Conservation (phyloP, 2,329 filamentous ascomycete species). For the Claviceps sorghi region DNA sequence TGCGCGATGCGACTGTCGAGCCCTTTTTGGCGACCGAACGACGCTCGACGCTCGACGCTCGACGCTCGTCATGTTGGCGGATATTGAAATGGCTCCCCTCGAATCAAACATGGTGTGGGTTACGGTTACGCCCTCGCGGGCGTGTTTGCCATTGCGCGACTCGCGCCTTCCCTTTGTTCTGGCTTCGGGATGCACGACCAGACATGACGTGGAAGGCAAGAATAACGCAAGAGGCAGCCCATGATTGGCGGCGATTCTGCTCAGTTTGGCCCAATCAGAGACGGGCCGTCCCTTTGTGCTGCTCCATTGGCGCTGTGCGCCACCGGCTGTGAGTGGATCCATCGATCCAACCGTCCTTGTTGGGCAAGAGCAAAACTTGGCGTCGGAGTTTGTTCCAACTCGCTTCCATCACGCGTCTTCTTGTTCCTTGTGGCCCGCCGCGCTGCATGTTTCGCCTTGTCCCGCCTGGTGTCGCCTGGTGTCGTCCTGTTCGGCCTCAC, state of each 20-base stretch:
- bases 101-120: too few species aligned
- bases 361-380: too few species aligned
- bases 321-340: not conserved
- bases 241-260: conserved; percentile 2
- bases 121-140: too few species aligned
- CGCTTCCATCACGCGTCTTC: too few species aligned
- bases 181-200: not conserved
- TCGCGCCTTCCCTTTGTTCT: not conserved
- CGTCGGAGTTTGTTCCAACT: too few species aligned
- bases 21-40: not conserved
- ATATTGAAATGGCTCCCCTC: not conserved
- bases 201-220: too few species aligned
- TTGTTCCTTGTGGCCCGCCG: conserved; percentile 2
- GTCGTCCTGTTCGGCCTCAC: not conserved
- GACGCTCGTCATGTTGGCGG: not conserved
- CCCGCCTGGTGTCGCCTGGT: too few species aligned
- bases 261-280: conserved; percentile 5
- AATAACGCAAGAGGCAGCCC: not conserved
- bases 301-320: not conserved
- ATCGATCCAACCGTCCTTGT: too few species aligned
- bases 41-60: not conserved
- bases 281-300: not conserved
- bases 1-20: not conserved
- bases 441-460: conserved; percentile 6
- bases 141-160: not conserved